Percentiles rank a stretch among this genome's conserved stretches.
phyloP scores from a whole-genome alignment of 345 rosid species.

The Moringa oleifera region DNA sequence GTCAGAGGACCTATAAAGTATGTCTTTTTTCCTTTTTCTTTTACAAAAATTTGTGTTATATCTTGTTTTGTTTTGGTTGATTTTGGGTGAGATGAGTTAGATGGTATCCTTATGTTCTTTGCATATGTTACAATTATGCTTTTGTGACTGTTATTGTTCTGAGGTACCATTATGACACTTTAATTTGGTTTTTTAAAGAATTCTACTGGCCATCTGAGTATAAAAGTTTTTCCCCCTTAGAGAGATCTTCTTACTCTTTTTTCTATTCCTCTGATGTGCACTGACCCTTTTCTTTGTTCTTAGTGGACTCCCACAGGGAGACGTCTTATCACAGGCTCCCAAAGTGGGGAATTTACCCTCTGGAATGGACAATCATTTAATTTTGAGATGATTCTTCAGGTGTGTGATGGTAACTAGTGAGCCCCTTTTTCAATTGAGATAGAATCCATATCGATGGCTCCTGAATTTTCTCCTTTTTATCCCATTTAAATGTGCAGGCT shows the following conservation, averaged over 20 bases:
- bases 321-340: slow-evolving; percentile 94
- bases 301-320: slow-evolving; percentile 99
- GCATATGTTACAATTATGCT: too few relatives aligned
- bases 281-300: slow-evolving; percentile 25
- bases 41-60: too few relatives aligned
- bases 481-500: slow-evolving; percentile 45
- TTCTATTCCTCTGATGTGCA: background rate
- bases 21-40: background rate
- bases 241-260: too few relatives aligned
- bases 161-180: background rate
- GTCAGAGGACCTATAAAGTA: background rate
- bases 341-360: slow-evolving; percentile 95
- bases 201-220: background rate
- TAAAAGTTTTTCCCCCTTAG: background rate
- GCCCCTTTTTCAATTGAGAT: slow-evolving; percentile 1
- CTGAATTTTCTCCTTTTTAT: slow-evolving; percentile 1
- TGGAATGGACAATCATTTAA: slow-evolving; percentile 99
- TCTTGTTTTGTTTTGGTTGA: background rate
- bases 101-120: background rate
- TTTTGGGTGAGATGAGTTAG: background rate
- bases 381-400: slow-evolving; percentile 98
- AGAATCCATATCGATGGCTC: slow-evolving; percentile 6
- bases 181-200: too few relatives aligned
- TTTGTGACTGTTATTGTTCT: background rate
- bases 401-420: slow-evolving; percentile 15